phyloP scores from a whole-genome alignment of 2,329 filamentous ascomycete genomes.

The Botrytis fragariae region DNA sequence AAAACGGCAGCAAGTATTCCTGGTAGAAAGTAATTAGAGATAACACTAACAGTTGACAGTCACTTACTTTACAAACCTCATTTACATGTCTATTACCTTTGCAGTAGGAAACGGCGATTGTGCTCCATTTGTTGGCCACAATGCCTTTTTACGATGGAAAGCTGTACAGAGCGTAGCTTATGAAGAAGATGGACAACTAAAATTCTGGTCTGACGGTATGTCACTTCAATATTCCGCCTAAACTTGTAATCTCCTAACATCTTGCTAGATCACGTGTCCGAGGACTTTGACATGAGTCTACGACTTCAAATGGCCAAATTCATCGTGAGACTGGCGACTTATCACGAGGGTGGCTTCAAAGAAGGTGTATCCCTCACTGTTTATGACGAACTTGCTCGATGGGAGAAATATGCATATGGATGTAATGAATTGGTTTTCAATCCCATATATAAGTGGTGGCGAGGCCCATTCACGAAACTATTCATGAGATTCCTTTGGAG shows the following conservation, averaged over 20 bases:
- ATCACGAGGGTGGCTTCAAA: conserved; percentile 68
- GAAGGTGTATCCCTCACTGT: conserved; percentile 72
- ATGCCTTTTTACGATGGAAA: conserved; percentile 70
- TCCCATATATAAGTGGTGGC: conserved; percentile 61
- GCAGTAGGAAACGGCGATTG: conserved; percentile 69
- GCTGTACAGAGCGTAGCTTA: conserved; percentile 59
- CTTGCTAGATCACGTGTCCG: conserved; percentile 54
- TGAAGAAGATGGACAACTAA: conserved; percentile 48
- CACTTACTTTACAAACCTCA: conserved; percentile 75
- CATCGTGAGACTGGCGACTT: conserved; percentile 65
- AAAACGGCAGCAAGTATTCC: conserved; percentile 52
- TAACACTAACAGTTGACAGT: conserved; percentile 42
- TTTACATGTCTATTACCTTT: conserved; percentile 71
- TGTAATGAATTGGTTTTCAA: conserved; percentile 71
- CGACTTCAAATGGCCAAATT: conserved; percentile 68
- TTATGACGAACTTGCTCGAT: conserved; percentile 68
- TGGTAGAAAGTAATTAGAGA: not conserved
- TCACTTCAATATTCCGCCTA: not conserved
- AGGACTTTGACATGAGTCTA: conserved; percentile 75
- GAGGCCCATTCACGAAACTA: conserved; percentile 63
- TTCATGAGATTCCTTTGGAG: conserved; percentile 60
- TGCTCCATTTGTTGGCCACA: conserved; percentile 67
- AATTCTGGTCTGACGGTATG: conserved; percentile 40
- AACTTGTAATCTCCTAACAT: not conserved
- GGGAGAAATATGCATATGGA: conserved; percentile 72